These are phyloP conservation scores for Allomyces javanicus DNA, from an alignment of 192 early-diverging fungal species.

Conservation along the genomic window DNA sequence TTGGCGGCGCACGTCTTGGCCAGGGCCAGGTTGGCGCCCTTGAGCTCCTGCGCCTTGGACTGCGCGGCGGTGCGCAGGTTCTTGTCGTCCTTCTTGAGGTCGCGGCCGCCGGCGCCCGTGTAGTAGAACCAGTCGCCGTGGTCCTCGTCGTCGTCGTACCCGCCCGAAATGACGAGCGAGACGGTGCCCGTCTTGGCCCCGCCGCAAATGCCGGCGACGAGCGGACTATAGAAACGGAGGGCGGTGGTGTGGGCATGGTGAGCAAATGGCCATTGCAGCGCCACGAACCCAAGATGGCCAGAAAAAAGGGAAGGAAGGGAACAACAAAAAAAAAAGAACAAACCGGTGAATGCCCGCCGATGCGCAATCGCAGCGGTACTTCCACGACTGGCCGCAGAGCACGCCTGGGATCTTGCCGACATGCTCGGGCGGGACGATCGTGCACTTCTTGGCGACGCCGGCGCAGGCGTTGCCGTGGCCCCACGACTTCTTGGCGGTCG, in stretches of 20 bases:
- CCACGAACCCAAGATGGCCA: no score
- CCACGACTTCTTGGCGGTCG: no score
- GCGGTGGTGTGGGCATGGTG: not conserved
- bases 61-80: constrained; percentile 36
- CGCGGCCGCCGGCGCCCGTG: constrained; percentile 12
- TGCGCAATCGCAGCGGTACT: constrained; percentile 19
- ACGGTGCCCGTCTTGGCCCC: constrained; percentile 23
- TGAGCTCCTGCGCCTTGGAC: constrained; percentile 34
- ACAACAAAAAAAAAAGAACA: not conserved
- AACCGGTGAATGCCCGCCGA: constrained; percentile 32
- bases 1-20: constrained; percentile 32
- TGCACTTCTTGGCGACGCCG: constrained; percentile 8
- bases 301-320: no score
- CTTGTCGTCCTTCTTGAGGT: constrained; percentile 20
- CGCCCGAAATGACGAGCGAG: constrained; percentile 39
- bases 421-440: constrained; percentile 20
- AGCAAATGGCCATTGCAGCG: not conserved
- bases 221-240: constrained; percentile 18
- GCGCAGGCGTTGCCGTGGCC: no score
- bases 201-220: constrained; percentile 42
- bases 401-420: constrained; percentile 37
- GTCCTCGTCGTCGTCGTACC: constrained; percentile 46
- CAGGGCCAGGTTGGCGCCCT: constrained; percentile 31
- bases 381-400: constrained; percentile 33
- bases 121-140: constrained; percentile 43